Evolutionary conservation across 495 filamentous ascomycete genomes (phyloP), one percentile per base, ranked within the genome.

Genomic region (Thermothielavioides terrestris): DNA sequence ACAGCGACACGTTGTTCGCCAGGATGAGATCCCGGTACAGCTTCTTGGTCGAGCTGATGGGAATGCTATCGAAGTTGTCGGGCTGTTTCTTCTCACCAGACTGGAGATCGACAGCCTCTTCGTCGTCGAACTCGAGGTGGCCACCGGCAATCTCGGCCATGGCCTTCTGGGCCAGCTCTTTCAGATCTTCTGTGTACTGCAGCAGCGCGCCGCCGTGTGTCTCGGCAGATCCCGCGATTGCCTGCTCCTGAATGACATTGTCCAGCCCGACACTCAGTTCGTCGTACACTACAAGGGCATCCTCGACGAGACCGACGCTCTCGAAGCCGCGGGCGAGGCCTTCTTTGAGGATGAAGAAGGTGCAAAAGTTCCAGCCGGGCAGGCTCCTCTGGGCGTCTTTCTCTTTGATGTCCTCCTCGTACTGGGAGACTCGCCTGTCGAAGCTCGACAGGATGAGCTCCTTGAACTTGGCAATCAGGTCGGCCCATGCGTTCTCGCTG

Each of bases 281-380:
- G 65, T 96, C 92, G 61, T 97, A 97, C 10, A 85, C 84, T 6
- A 87, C 83, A 34, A 98, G 69, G 9, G 92, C 90, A 74, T 98
- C 92, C 63, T 97, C 92, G 34, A 96, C 88, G 21, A 98, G 71
- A 6, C 94, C 94, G 11, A 96, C 90, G 65, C 86, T 96, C 65
- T 98, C 92, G 62, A 98, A 95, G 0, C 89, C 94, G 49, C 85
- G 77, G 4, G 90, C 89, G 35, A 98, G 74, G 4, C 92, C 92
- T 62, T 98, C 92, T 58, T 98, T 98, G 14, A 97, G 73, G 18
- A 98, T 86, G 61, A 98, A 98, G 62, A 96, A 98, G 1, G 94
- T 97, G 65, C 91, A 96, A 61, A 97, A 98, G 61, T 98, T 98
- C 92, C 94, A 98, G 0, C 92, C 92, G 3, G 94, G 92, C 20